These are phyloP conservation scores for Xylariaceae sp. DNA, from an alignment of 2,329 filamentous ascomycete genomes.

Conservation along the genomic window DNA sequence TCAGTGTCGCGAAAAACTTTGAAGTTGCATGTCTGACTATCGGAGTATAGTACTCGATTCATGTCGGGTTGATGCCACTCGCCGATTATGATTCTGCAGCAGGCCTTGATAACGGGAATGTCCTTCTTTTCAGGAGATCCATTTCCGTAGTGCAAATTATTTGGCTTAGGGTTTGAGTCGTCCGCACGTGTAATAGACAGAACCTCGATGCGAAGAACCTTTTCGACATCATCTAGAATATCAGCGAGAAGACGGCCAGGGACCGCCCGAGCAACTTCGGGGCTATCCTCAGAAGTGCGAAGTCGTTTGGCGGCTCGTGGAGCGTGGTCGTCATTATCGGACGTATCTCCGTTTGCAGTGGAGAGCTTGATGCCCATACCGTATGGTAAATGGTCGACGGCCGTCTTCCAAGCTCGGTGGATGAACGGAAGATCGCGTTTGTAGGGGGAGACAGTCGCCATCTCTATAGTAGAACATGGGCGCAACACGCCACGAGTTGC, in stretches of 20 bases:
- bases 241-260: conserved; percentile 24
- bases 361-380: conserved; percentile 42
- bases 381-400: conserved; percentile 40
- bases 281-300: conserved; percentile 40
- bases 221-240: conserved; percentile 30
- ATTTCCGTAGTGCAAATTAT: conserved; percentile 33
- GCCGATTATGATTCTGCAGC: conserved; percentile 41
- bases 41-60: conserved; percentile 44
- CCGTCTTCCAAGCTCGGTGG: conserved; percentile 48
- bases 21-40: conserved; percentile 50
- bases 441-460: conserved; percentile 44
- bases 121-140: conserved; percentile 34
- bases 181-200: conserved; percentile 49
- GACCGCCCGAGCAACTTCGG: conserved; percentile 28
- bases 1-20: conserved; percentile 44
- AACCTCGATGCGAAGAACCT: conserved; percentile 47
- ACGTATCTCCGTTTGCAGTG: conserved; percentile 35
- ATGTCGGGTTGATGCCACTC: conserved; percentile 31
- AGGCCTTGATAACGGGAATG: conserved; percentile 33
- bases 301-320: conserved; percentile 45
- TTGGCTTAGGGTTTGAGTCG: conserved; percentile 35
- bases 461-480: conserved; percentile 37
- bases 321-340: conserved; percentile 34
- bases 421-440: conserved; percentile 49
- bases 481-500: conserved; percentile 29